Conservation (phyloP, 2,329 filamentous ascomycete genomes). For the Pyricularia grisea region DNA sequence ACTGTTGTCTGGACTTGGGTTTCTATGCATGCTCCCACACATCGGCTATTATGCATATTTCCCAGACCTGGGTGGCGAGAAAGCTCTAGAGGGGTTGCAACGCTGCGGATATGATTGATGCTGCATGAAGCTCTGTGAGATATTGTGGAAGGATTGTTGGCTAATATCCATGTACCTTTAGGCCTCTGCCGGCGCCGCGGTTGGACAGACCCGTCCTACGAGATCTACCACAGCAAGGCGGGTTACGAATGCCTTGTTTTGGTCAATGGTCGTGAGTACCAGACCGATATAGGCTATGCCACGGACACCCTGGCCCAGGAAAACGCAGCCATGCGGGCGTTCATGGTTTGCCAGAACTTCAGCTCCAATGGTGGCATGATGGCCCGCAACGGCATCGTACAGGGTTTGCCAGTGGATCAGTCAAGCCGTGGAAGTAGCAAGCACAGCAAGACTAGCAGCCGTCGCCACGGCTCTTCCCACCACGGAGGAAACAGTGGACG, state of each 20-base stretch:
- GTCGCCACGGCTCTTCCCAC: constrained; percentile 33
- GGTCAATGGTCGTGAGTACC: constrained; percentile 95
- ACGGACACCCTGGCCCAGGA: constrained; percentile 78
- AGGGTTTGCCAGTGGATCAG: constrained; percentile 50
- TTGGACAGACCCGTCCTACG: constrained; percentile 87
- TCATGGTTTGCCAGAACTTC: constrained; percentile 97
- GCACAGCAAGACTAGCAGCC: constrained; percentile 34
- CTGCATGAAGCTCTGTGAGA: constrained; percentile 1
- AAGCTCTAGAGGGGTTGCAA: not conserved
- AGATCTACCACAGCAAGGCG: constrained; percentile 62
- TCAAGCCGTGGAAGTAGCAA: constrained; percentile 35
- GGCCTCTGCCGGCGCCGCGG: constrained; percentile 90
- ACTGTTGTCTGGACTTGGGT: not conserved
- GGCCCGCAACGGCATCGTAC: constrained; percentile 58
- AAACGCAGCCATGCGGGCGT: constrained; percentile 89
- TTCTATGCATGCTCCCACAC: not conserved
- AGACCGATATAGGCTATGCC: constrained; percentile 78
- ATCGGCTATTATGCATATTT: not conserved
- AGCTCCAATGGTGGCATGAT: constrained; percentile 93
- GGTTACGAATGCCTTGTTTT: constrained; percentile 86
- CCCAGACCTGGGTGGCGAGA: not conserved
- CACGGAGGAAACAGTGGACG: constrained; percentile 10
- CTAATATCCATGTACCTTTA: constrained; percentile 34
- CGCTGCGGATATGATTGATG: not conserved
- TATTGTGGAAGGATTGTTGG: constrained; percentile 2